These are phyloP conservation scores for Penicillium mononematosum DNA, from an alignment of 495 filamentous ascomycete species.

Conservation along the genomic window DNA sequence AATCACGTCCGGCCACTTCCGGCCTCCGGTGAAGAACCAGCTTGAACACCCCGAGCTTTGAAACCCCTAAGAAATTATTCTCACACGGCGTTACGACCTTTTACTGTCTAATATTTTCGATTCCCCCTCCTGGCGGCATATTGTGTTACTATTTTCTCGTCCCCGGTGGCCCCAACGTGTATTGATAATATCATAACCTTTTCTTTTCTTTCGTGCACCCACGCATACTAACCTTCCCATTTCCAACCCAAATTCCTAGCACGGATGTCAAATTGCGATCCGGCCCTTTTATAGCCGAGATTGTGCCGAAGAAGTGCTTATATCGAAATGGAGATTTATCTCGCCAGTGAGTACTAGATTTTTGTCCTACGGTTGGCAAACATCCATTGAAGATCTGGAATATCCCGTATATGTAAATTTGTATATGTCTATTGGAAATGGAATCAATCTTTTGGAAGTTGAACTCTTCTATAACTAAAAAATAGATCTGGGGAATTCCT, in stretches of 20 bases:
- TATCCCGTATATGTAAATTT: constrained; percentile 97
- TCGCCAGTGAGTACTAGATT: constrained; percentile 52
- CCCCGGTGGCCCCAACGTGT: constrained; percentile 28
- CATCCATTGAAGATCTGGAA: constrained; percentile 45
- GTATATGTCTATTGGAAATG: constrained; percentile 18
- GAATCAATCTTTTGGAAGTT: background rate
- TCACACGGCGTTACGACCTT: constrained; percentile 38
- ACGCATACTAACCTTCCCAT: background rate
- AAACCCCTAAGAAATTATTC: constrained; percentile 5
- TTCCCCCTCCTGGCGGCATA: constrained; percentile 31
- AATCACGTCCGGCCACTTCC: constrained; percentile 49
- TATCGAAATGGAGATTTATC: constrained; percentile 40
- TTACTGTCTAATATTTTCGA: constrained; percentile 30
- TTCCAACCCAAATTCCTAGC: constrained; percentile 46
- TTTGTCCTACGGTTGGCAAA: constrained; percentile 45
- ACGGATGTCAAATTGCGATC: constrained; percentile 99
- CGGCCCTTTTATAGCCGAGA: constrained; percentile 74
- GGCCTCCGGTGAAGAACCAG: constrained; percentile 25
- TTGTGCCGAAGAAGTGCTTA: constrained; percentile 91
- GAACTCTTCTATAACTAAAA: background rate
- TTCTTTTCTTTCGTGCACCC: constrained; percentile 7
- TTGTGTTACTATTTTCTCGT: constrained; percentile 32
- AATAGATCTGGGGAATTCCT: background rate
- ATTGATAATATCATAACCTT: constrained; percentile 37
- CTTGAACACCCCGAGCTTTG: constrained; percentile 26